phyloP scores from a whole-genome alignment of 2,329 filamentous ascomycete species.

The Colletotrichum australisinense region DNA sequence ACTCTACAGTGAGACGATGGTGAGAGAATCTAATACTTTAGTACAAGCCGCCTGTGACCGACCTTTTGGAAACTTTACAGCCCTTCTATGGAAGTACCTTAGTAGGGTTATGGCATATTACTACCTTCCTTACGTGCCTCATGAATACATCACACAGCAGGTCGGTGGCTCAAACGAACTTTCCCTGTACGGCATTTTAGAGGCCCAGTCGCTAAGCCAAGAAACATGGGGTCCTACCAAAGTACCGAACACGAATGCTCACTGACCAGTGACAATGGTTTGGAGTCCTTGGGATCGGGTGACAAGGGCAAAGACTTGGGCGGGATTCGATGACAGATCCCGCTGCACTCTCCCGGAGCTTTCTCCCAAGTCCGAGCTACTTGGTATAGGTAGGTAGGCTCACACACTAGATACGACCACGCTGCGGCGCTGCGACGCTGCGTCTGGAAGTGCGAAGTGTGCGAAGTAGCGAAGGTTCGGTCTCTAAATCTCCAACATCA shows the following conservation, averaged over 20 bases:
- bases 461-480: neutral
- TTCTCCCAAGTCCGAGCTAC: conserved; percentile 27
- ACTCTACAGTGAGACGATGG: neutral
- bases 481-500: neutral
- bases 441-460: neutral
- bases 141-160: too few species aligned
- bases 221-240: neutral
- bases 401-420: too few species aligned
- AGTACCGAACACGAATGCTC: neutral
- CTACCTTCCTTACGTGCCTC: too few species aligned
- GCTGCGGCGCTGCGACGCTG: too few species aligned
- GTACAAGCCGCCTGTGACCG: neutral
- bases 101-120: too few species aligned
- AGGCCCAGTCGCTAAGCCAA: too few species aligned
- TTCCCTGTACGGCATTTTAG: too few species aligned
- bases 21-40: neutral
- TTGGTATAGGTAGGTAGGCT: too few species aligned
- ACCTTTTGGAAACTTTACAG: neutral
- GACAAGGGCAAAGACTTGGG: neutral
- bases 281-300: neutral
- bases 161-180: too few species aligned
- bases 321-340: conserved; percentile 30
- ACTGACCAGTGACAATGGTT: neutral
- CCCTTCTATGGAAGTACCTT: neutral
- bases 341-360: conserved; percentile 17